Evolutionary conservation across 2,329 filamentous ascomycete genomes (phyloP).

Genomic region (Colletotrichum sp.): DNA sequence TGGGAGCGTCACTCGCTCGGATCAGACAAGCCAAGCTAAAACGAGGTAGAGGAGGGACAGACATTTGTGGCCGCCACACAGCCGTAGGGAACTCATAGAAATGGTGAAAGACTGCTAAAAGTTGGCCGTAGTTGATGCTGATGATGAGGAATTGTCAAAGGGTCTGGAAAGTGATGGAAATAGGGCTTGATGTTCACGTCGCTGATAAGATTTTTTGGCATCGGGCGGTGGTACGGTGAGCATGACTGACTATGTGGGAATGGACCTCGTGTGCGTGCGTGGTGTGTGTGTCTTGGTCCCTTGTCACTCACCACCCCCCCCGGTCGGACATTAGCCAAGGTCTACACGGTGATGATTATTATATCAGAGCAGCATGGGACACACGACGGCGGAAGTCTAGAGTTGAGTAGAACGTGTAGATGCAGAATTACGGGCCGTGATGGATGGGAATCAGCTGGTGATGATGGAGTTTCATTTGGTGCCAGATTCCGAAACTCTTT

Average conservation of each 20-base stretch:
- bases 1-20: conserved; percentile 17
- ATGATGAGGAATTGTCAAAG: not conserved
- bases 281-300: conserved; percentile 4
- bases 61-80: not conserved
- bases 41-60: not conserved
- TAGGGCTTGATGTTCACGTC: not conserved
- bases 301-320: not conserved
- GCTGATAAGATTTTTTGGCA: not conserved
- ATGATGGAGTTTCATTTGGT: conserved; percentile 15
- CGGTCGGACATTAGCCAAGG: conserved; percentile 2
- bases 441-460: not conserved
- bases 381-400: not conserved
- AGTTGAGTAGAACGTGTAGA: not conserved
- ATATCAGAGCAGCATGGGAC: not conserved
- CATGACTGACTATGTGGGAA: conserved; percentile 2
- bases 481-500: conserved; percentile 15
- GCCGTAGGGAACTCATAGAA: not conserved
- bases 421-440: not conserved
- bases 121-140: not conserved
- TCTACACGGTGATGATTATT: conserved; percentile 3
- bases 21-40: conserved; percentile 15
- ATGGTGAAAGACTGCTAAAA: not conserved
- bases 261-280: not conserved
- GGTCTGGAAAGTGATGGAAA: not conserved
- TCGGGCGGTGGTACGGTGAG: conserved; percentile 4